These are phyloP conservation scores for Metschnikowia borealis DNA, from an alignment of 805 yeast species.

Conservation along the genomic window DNA sequence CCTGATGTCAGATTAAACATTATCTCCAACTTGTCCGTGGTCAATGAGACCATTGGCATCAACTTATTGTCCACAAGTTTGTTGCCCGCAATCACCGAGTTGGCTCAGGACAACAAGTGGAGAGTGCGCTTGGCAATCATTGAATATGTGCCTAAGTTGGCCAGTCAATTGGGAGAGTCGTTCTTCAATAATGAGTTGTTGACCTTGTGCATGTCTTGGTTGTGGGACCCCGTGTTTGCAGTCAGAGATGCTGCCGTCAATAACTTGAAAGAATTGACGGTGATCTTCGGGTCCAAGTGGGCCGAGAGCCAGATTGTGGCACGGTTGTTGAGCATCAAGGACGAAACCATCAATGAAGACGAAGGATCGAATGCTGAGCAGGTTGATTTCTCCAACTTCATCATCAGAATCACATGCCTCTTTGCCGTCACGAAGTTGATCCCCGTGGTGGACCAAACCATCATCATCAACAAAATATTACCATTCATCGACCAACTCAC, in stretches of 20 bases:
- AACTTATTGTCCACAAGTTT: slow-evolving; percentile 79
- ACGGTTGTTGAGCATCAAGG: slow-evolving; percentile 50
- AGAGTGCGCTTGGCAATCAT: slow-evolving; percentile 95
- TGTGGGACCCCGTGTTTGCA: slow-evolving; percentile 96
- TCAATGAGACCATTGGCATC: slow-evolving; percentile 92
- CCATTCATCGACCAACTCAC: slow-evolving; percentile 75
- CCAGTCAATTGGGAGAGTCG: slow-evolving; percentile 88
- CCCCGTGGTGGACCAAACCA: slow-evolving; percentile 58
- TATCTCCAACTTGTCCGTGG: slow-evolving; percentile 85
- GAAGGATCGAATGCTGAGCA: slow-evolving; percentile 27
- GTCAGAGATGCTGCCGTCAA: slow-evolving; percentile 94
- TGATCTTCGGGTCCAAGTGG: slow-evolving; percentile 92
- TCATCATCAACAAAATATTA: slow-evolving; percentile 60
- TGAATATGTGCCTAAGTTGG: slow-evolving; percentile 91
- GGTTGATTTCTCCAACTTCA: slow-evolving; percentile 65
- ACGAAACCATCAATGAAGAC: slow-evolving; percentile 19
- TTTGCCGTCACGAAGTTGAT: slow-evolving; percentile 82
- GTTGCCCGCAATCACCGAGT: slow-evolving; percentile 91
- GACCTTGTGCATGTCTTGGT: slow-evolving; percentile 91
- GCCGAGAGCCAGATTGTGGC: slow-evolving; percentile 79
- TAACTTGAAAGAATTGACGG: slow-evolving; percentile 74
- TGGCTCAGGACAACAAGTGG: slow-evolving; percentile 97
- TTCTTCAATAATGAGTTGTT: slow-evolving; percentile 92
- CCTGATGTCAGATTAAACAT: slow-evolving; percentile 95
- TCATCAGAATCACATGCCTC: slow-evolving; percentile 86